phyloP scores from a whole-genome alignment of 345 rosid genomes.

The Hibiscus tridactylites region DNA sequence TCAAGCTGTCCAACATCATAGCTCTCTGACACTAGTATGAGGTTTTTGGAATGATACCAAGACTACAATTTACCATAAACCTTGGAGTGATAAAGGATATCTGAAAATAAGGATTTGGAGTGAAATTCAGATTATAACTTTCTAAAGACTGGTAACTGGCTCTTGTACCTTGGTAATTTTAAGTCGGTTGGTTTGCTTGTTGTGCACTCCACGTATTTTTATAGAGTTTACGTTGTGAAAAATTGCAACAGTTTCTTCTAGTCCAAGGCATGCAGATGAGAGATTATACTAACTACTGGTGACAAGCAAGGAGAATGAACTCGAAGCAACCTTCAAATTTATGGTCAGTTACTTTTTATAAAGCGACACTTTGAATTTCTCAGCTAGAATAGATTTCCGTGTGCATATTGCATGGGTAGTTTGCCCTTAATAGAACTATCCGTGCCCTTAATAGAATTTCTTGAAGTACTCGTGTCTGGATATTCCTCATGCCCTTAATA shows the following conservation, averaged over 20 bases:
- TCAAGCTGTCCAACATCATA: background rate
- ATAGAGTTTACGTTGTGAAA: background rate
- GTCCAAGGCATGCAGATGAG: background rate
- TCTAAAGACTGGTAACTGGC: background rate
- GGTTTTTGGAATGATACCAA: background rate
- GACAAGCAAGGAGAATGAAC: background rate
- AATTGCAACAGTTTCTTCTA: background rate
- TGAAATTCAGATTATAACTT: background rate
- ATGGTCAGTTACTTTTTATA: background rate
- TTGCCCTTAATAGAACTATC: background rate
- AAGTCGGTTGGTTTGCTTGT: background rate
- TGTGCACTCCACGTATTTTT: background rate
- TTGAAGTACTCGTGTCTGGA: too few species aligned
- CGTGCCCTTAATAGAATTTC: background rate
- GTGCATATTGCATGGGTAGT: background rate
- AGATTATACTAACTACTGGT: background rate
- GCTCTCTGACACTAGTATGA: background rate
- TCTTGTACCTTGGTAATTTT: background rate
- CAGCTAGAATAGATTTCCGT: background rate
- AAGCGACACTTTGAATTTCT: background rate
- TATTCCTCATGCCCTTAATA: background rate
- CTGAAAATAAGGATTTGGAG: background rate
- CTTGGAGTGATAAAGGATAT: background rate
- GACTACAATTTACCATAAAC: background rate
- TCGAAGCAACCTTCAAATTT: background rate